Conservation (phyloP, 2,329 filamentous ascomycete species). For the Microcyclospora tardicrescens region DNA sequence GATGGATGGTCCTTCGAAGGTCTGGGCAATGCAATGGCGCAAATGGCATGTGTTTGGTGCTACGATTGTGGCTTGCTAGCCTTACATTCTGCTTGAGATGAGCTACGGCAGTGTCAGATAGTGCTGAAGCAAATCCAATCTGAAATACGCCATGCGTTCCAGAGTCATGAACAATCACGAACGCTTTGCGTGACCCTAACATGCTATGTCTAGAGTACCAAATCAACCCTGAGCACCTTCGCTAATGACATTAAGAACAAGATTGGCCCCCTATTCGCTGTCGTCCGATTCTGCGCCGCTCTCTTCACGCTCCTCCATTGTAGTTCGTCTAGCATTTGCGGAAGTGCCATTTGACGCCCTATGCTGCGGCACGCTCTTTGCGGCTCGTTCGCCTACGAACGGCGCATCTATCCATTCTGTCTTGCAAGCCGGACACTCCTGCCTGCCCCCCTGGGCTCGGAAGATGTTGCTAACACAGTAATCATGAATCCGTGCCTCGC, state of each 20-base stretch:
- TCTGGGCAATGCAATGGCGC: conserved; percentile 6
- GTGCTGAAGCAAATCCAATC: background rate
- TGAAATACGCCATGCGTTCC: background rate
- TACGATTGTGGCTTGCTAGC: conserved; percentile 4
- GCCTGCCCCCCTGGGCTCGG: conserved; percentile 44
- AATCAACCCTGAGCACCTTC: too few relatives aligned
- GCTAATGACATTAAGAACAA: too few relatives aligned
- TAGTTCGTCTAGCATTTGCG: conserved; percentile 6
- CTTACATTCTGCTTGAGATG: background rate
- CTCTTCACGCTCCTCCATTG: conserved; percentile 7
- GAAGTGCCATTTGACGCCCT: conserved; percentile 8
- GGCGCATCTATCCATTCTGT: conserved; percentile 38
- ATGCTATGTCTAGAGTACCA: too few relatives aligned
- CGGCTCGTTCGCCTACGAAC: conserved; percentile 36
- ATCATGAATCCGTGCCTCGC: conserved; percentile 60
- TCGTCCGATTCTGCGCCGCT: conserved; percentile 9
- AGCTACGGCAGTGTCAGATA: background rate
- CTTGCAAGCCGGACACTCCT: conserved; percentile 50
- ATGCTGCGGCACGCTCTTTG: background rate
- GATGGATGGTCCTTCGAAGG: background rate
- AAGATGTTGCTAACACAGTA: conserved; percentile 65
- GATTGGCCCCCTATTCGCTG: background rate
- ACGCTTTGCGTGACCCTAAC: too few relatives aligned
- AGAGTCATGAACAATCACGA: too few relatives aligned
- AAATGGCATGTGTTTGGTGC: conserved; percentile 3